Evolutionary conservation across 1,139 yeast genomes (phyloP).

Genomic region (Williopsis jadinii): DNA sequence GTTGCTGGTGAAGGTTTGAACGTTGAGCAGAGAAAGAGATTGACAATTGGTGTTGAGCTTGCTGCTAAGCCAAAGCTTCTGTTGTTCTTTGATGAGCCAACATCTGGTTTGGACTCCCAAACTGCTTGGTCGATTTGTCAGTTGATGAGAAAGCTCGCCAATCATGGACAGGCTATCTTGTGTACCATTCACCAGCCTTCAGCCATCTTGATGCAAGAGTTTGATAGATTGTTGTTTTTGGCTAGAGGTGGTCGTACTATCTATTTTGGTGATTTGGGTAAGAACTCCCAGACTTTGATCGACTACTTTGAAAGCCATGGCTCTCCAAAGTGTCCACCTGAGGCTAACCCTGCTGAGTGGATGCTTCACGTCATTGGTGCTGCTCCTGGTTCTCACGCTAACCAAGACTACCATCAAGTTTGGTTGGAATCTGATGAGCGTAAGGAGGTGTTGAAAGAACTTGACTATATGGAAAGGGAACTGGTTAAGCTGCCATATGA

Average conservation of each 20-base stretch:
- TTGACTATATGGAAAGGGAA: conserved; percentile 39
- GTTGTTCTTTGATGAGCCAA: too few relatives aligned
- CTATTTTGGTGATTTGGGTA: conserved; percentile 75
- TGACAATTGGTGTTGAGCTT: conserved; percentile 81
- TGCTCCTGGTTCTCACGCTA: conserved; percentile 72
- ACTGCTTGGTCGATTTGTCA: too few relatives aligned
- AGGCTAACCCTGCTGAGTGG: conserved; percentile 83
- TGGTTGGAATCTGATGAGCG: conserved; percentile 59
- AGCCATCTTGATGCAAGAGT: conserved; percentile 56
- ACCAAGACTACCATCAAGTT: conserved; percentile 57
- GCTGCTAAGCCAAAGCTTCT: too few relatives aligned
- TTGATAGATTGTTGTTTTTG: conserved; percentile 66
- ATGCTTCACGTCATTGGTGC: conserved; percentile 81
- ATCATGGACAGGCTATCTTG: too few relatives aligned
- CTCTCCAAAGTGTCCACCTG: conserved; percentile 51
- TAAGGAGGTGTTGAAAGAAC: conserved; percentile 34
- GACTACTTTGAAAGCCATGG: conserved; percentile 67
- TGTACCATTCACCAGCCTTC: conserved; percentile 58
- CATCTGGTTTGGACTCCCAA: too few relatives aligned
- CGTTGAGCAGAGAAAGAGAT: conserved; percentile 75
- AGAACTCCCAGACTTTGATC: conserved; percentile 51
- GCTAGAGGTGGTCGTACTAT: conserved; percentile 74
- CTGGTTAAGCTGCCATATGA: conserved; percentile 20
- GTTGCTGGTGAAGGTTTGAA: too few relatives aligned
- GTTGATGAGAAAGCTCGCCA: too few relatives aligned